Conservation (phyloP, 2,329 filamentous ascomycete species). For the Zalaria sp. region DNA sequence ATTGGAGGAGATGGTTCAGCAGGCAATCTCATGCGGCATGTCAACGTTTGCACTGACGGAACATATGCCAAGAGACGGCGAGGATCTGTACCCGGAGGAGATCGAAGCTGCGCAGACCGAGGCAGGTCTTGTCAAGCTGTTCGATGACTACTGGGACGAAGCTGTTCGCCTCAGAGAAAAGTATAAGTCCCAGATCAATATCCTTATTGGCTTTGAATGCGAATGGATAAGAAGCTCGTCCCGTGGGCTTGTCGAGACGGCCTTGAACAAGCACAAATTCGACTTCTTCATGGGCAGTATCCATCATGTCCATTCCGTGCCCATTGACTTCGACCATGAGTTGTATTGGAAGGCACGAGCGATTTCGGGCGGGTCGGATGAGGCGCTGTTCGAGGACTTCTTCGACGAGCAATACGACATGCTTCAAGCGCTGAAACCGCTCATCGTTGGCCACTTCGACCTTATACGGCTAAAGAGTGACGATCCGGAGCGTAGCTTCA, state of each 20-base stretch:
- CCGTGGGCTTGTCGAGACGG: slow-evolving; percentile 43
- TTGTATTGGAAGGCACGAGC: slow-evolving; percentile 53
- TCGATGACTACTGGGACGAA: slow-evolving; percentile 61
- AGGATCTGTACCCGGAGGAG: slow-evolving; percentile 89
- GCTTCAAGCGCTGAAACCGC: slow-evolving; percentile 56
- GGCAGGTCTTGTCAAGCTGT: slow-evolving; percentile 35
- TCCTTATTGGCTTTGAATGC: slow-evolving; percentile 82
- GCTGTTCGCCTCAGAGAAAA: slow-evolving; percentile 55
- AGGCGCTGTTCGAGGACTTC: slow-evolving; percentile 65
- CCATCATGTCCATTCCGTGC: slow-evolving; percentile 74
- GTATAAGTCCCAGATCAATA: slow-evolving; percentile 57
- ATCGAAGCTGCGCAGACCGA: slow-evolving; percentile 31
- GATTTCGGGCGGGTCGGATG: slow-evolving; percentile 47
- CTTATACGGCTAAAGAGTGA: slow-evolving; percentile 69
- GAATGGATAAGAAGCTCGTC: slow-evolving; percentile 74
- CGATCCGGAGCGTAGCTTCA: slow-evolving; percentile 48
- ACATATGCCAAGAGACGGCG: slow-evolving; percentile 73
- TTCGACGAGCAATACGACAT: slow-evolving; percentile 80
- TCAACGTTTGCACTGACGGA: slow-evolving; percentile 79
- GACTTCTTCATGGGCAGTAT: slow-evolving; percentile 91
- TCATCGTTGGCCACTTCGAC: slow-evolving; percentile 87
- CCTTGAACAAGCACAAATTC: slow-evolving; percentile 48
- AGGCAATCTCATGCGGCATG: slow-evolving; percentile 67
- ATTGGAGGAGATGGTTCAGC: slow-evolving; percentile 69
- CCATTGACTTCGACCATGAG: slow-evolving; percentile 71